phyloP scores from a whole-genome alignment of 768 basidiomycete genomes.

The Tephrocybe rancida region DNA sequence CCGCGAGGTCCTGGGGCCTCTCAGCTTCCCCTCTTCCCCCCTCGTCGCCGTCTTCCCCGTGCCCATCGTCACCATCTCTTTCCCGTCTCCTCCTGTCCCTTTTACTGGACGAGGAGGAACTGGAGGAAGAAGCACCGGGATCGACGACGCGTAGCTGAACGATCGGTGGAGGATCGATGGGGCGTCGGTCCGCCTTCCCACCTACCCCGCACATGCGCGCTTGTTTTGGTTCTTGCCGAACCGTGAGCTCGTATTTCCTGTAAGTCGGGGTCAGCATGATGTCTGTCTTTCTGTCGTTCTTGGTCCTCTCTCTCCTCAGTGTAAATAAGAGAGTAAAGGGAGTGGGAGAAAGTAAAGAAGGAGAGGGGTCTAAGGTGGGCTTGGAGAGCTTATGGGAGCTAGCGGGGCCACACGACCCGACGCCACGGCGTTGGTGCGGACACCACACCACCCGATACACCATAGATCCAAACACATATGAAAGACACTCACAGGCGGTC shows the following conservation, averaged over 20 bases:
- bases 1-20: conserved; percentile 30
- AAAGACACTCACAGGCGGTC: conserved; percentile 40
- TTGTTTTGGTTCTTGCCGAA: conserved; percentile 92
- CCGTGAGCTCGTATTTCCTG: conserved; percentile 84
- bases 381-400: conserved; percentile 5
- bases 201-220: conserved; percentile 90
- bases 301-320: no score
- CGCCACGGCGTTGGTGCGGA: conserved; percentile 34
- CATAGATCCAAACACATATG: background rate
- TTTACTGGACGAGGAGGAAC: conserved; percentile 3
- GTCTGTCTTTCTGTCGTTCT: background rate
- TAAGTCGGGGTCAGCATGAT: conserved; percentile 11
- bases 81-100: conserved; percentile 13
- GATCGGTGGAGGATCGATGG: conserved; percentile 96
- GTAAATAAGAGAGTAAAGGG: no score
- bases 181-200: conserved; percentile 92
- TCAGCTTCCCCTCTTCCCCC: conserved; percentile 14
- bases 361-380: conserved; percentile 3
- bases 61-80: conserved; percentile 9
- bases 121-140: conserved; percentile 29
- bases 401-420: conserved; percentile 19
- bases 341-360: conserved; percentile 3
- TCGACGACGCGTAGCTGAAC: conserved; percentile 92
- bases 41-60: conserved; percentile 14
- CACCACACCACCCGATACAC: background rate